These are phyloP conservation scores for Boletus pseudopeckii DNA, from an alignment of 768 basidiomycete species.

Conservation along the genomic window DNA sequence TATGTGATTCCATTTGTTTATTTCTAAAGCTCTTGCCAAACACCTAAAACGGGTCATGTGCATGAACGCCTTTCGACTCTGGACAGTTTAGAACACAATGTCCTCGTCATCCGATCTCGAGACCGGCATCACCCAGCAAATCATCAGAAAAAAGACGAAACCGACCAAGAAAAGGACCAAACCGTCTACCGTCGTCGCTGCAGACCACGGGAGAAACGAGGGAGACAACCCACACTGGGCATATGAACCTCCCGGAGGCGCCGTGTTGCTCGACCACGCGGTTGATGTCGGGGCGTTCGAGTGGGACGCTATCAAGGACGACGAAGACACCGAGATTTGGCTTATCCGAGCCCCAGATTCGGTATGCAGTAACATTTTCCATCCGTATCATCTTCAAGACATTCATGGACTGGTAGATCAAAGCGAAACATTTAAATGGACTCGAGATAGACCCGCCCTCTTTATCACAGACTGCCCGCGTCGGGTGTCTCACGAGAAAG, in stretches of 20 bases:
- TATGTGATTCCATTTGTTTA: conserved; percentile 25
- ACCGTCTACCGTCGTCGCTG: not conserved
- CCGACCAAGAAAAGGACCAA: conserved; percentile 9
- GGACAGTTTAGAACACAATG: conserved; percentile 1
- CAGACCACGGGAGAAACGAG: conserved; percentile 45
- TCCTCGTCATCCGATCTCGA: conserved; percentile 26
- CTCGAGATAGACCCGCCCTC: conserved; percentile 46
- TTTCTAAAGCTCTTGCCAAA: conserved; percentile 29
- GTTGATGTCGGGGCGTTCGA: conserved; percentile 54
- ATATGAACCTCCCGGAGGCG: conserved; percentile 55
- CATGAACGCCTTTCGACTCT: not conserved
- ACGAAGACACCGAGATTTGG: conserved; percentile 64
- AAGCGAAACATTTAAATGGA: conserved; percentile 59
- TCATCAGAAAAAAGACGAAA: conserved; percentile 10
- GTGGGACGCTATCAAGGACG: conserved; percentile 59
- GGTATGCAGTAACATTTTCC: conserved; percentile 40
- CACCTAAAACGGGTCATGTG: conserved; percentile 14
- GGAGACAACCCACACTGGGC: conserved; percentile 55
- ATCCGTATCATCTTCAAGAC: not conserved
- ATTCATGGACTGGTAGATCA: conserved; percentile 43
- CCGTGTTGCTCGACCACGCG: conserved; percentile 44
- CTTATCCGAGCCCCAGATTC: conserved; percentile 65
- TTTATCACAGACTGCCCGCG: conserved; percentile 36
- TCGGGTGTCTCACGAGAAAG: conserved; percentile 55
- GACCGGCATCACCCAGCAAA: conserved; percentile 1